Base-by-base conservation (phyloP, 2,329 filamentous ascomycete species). In the Trichophyton mentagrophytes region DNA sequence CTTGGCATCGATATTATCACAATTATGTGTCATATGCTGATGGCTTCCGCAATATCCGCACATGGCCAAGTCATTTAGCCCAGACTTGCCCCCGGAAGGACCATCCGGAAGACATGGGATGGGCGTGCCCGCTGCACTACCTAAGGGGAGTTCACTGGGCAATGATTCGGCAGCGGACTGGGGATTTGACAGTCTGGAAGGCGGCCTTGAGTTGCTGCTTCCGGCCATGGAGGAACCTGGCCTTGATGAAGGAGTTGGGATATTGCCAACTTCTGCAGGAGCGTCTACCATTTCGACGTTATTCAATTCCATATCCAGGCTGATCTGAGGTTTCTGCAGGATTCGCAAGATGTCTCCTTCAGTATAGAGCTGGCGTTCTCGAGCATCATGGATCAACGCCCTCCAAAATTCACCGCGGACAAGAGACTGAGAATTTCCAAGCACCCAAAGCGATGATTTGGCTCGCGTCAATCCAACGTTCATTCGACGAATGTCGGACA, bases 401-500 rank as follows among this genome's bases (percentile, higher is more conserved):
- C 82, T 85, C 93, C 95, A 99, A 74, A 90, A 96, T 69, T 93
- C 84, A 63, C 93, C 93, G 69, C 95, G 88, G 25, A 87, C 79
- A 59, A 99, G 80, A 38, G 91, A 90, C 61, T 87, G 82, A 0
- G 93, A 93, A 73, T 97, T 95, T 66, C 93, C 93, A 27, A 99
- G 81, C 61, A 99, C 92, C 89, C 92, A 99, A 8, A 99, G 81
- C 38, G 92, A 96, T 8, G 89, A 96, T 73, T 96, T 96, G 3
- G 93, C 95, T 79, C 93, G 87, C 22, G 93, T 99, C 63, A 99
- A 80, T 77, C 93, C 93, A 69, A 99, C 93, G 73, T 99, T 99
- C 95, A 99, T 97, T 80, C 93, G 92, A 62, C 93, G 85, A 70
- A 99, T 96, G 72, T 99, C 93, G 60, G 89, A 88, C 82, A 99